Evolutionary conservation across 139 green algal genomes (phyloP).

Genomic region (Limnomonas spitsbergensis): DNA sequence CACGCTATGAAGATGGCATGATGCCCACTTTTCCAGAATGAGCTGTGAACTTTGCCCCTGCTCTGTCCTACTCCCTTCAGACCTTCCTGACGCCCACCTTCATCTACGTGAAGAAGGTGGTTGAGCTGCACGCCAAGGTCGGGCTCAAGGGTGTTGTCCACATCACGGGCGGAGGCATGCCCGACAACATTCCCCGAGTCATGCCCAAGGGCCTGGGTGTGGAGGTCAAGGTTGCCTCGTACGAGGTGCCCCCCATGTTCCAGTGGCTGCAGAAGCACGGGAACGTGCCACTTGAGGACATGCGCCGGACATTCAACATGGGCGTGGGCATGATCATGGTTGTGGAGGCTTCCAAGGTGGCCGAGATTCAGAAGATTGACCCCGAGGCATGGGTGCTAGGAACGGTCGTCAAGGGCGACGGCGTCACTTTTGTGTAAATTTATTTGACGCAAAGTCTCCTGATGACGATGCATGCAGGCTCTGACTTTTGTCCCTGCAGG

Average conservation of each 20-base stretch:
- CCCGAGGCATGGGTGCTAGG: constrained; percentile 53
- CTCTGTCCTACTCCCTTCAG: too few species aligned
- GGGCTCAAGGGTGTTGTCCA: constrained; percentile 80
- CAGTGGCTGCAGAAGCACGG: constrained; percentile 54
- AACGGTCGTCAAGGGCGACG: constrained; percentile 55
- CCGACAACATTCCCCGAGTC: constrained; percentile 94
- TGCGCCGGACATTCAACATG: constrained; percentile 98
- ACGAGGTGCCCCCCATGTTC: constrained; percentile 63
- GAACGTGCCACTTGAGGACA: constrained; percentile 81
- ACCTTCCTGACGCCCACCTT: constrained; percentile 59
- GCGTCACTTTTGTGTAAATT: constrained; percentile 53
- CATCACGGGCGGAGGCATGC: constrained; percentile 97
- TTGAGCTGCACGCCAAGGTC: constrained; percentile 49
- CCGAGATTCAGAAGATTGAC: constrained; percentile 31
- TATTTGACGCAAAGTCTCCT: neutral
- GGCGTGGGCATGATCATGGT: constrained; percentile 91
- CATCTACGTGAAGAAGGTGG: constrained; percentile 62
- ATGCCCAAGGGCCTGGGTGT: constrained; percentile 82
- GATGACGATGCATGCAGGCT: too few species aligned
- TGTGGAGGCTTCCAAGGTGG: constrained; percentile 56
- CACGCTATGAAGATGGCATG: too few species aligned
- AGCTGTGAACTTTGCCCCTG: too few species aligned
- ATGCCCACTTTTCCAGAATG: too few species aligned
- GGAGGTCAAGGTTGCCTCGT: constrained; percentile 60
- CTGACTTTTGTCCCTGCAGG: too few species aligned